Conservation (phyloP, 2,329 filamentous ascomycete genomes). For the Microsporum ferrugineum region DNA sequence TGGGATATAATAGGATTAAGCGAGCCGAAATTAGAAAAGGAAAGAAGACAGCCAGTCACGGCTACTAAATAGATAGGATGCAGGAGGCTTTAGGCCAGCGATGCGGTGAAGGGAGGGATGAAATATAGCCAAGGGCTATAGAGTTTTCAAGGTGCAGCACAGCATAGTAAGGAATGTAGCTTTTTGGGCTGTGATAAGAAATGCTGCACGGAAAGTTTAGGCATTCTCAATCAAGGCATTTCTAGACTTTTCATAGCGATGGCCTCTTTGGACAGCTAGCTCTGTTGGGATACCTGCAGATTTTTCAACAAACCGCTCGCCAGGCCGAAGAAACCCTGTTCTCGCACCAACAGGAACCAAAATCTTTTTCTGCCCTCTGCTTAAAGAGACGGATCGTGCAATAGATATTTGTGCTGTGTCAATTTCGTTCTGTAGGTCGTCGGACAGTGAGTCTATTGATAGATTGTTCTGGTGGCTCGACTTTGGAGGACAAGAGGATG, state of each 20-base stretch:
- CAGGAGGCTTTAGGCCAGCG: not conserved
- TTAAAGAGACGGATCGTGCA: constrained; percentile 31
- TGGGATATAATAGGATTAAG: constrained; percentile 1
- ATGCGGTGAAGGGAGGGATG: not conserved
- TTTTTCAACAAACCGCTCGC: constrained; percentile 23
- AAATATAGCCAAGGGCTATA: not conserved
- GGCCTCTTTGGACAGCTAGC: constrained; percentile 20
- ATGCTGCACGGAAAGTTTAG: not conserved
- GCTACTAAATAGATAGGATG: not conserved
- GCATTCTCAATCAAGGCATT: constrained; percentile 15
- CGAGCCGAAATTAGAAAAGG: not conserved
- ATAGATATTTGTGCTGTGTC: constrained; percentile 27
- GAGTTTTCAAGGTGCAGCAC: not conserved
- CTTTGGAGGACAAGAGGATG: not conserved
- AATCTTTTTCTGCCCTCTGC: constrained; percentile 25
- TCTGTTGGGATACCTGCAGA: constrained; percentile 19
- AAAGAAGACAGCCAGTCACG: not conserved
- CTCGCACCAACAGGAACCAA: constrained; percentile 25
- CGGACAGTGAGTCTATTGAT: constrained; percentile 9
- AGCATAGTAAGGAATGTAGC: too few species aligned
- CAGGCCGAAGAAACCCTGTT: constrained; percentile 16
- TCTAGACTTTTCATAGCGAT: constrained; percentile 13
- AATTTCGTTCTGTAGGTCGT: constrained; percentile 7
- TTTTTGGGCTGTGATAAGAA: not conserved
- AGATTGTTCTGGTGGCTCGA: constrained; percentile 8